Evolutionary conservation across 2,329 filamentous ascomycete genomes (phyloP), one percentile per base, ranked within the genome.

Genomic region (Pseudogymnoascus sp.): DNA sequence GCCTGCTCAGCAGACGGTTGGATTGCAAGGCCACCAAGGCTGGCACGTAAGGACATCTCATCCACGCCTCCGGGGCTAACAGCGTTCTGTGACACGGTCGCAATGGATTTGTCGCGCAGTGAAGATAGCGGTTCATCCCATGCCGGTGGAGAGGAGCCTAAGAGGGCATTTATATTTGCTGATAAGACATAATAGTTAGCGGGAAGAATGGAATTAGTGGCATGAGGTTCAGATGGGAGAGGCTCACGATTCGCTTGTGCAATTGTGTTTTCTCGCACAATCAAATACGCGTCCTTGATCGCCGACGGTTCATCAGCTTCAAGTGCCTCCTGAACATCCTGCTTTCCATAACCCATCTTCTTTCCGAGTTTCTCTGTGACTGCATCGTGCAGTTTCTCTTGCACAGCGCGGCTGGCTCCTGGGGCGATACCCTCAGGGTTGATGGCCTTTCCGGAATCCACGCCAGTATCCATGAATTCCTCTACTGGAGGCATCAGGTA

Each of bases 251-350:
- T 96, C 63, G 87, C 88, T 75, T 93, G 90, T 60, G 42, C 44
- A 93, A 97, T 97, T 75, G 97, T 95, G 74, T 97, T 97, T 76
- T 99, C 95, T 62, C 93, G 87, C 26, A 99, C 91, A 74, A 99
- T 99, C 77, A 97, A 87, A 78, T 97, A 99, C 1, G 95, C 95
- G 77, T 99, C 95, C 78, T 99, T 99, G 80, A 99, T 97, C 10
- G 95, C 93, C 64, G 93, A 97, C 11, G 95, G 95, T 74, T 99
- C 95, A 62, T 95, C 87, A 64, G 91, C 92, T 71, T 89, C 88
- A 67, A 99, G 80, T 21, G 95, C 93, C 76, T 97, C 95, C 73
- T 97, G 90, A 62, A 99, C 93, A 78, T 99, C 95, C 66, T 89
- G 89, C 74, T 91, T 93, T 36, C 89, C 92, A 74, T 99, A 99